A percentile compares a stretch with the other conserved stretches of the same genome.
These are phyloP conservation scores for Aspergillus brunneoviolaceus DNA, from an alignment of 2,329 filamentous ascomycete species.

Conservation along the genomic window DNA sequence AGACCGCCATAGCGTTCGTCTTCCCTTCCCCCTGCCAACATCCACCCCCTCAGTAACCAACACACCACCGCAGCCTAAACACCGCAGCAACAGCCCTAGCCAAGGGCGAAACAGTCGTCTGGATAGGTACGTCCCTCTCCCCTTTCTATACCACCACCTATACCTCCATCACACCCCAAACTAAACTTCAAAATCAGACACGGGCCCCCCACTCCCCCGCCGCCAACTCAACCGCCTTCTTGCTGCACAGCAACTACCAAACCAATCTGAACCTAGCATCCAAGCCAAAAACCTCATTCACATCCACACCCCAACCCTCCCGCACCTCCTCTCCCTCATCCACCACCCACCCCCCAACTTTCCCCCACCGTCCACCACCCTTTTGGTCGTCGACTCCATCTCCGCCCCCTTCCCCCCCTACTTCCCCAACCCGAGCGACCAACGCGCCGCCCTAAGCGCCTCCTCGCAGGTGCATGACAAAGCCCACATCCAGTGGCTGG, in stretches of 20 bases:
- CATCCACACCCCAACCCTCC: slow-evolving; percentile 58
- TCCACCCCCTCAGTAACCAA: slow-evolving; percentile 10
- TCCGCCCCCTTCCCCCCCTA: slow-evolving; percentile 74
- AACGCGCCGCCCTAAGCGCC: too few relatives aligned
- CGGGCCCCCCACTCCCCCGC: slow-evolving; percentile 50
- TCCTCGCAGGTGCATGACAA: slow-evolving; percentile 27
- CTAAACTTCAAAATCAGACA: slow-evolving; percentile 38
- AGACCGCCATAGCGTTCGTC: slow-evolving; percentile 76
- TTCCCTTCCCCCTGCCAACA: slow-evolving; percentile 9
- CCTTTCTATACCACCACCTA: background rate
- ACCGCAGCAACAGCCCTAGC: slow-evolving; percentile 63
- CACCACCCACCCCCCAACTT: slow-evolving; percentile 64
- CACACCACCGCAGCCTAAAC: slow-evolving; percentile 60
- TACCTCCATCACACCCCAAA: background rate
- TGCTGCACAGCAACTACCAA: slow-evolving; percentile 9
- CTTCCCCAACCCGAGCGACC: slow-evolving; percentile 61
- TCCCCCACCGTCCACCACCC: slow-evolving; percentile 60
- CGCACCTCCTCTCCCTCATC: slow-evolving; percentile 70
- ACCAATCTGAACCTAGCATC: slow-evolving; percentile 8
- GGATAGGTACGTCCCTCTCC: slow-evolving; percentile 65
- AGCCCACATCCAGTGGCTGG: slow-evolving; percentile 40
- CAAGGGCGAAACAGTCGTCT: slow-evolving; percentile 65
- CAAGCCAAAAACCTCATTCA: slow-evolving; percentile 61
- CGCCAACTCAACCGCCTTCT: slow-evolving; percentile 47
- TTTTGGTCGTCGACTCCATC: slow-evolving; percentile 76